Base-by-base conservation (phyloP, 441 rosid genomes). In the Populus hybrid region DNA sequence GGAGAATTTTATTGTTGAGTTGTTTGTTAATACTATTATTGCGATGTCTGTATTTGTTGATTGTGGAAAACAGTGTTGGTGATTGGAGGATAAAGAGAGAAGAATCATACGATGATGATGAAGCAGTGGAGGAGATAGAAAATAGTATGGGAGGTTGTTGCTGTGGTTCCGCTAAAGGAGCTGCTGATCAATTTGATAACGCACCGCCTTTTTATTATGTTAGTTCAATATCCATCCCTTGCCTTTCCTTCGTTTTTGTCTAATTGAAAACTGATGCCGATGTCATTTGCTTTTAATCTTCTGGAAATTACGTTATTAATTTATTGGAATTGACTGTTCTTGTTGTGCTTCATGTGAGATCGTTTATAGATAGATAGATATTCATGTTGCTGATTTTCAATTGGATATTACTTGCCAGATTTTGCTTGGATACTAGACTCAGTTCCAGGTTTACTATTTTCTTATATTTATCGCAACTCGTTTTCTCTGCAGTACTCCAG, bases 121-220 rank as follows among this genome's bases (percentile, higher is more conserved):
- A 50, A 5, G 59, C 59, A 16, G 59, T 16, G 59, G 59, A 64
- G 79, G 69, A 69, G 78, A 82, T 76, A 77, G 78, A 79, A 24
- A 7, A 38, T 23, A 75, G 14, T 28, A 91, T 94, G 98, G 99
- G 99, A 79, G 97, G 95, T 79, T 93, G 99, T 84, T 95, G 98
- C 76, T 94, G 98, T 80, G 89, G 97, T 89, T 78, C 89, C 81
- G 80, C 89, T 59, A 79, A 86, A 81, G 87, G 88, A 79, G 83
- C 85, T 85, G 93, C 85, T 72, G n/a, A 16, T 50, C 59, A 50
- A 50, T 75, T 86, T 70, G 77, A 79, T 82, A 65, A 65, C 77
- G 79, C 85, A 26, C 88, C 91, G 11, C 75, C 88, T 30, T 87
- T 84, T 83, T 87, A 84, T 82, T 88, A 88, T 80, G 97, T 91